A percentile compares a stretch with the other conserved stretches of the same genome.
Evolutionary conservation across 1,284 basidiomycete genomes (phyloP).

Genomic region (Meira nashicola): DNA sequence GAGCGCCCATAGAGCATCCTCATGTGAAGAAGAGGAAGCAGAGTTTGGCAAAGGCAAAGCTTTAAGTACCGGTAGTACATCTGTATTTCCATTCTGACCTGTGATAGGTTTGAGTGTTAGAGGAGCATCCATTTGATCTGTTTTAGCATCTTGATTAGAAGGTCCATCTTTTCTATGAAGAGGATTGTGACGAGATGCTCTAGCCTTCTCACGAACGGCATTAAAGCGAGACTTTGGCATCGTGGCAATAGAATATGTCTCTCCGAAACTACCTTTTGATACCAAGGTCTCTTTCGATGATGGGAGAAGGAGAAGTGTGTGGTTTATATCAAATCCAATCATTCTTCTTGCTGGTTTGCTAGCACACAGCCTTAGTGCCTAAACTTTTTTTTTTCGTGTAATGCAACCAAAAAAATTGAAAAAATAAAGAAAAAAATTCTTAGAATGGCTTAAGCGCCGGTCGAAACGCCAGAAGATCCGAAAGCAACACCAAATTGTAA

Average conservation of each 20-base stretch:
- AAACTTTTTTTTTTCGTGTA: too few relatives aligned
- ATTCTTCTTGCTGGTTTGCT: not conserved
- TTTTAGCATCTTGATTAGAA: constrained; percentile 18
- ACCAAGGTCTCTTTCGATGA: not conserved
- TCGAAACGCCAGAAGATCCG: too few relatives aligned
- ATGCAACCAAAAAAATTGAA: too few relatives aligned
- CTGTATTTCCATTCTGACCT: constrained; percentile 8
- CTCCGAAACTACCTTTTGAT: too few relatives aligned
- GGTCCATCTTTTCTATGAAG: constrained; percentile 19
- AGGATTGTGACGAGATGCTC: constrained; percentile 33
- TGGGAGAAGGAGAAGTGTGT: not conserved
- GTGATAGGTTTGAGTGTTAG: not conserved
- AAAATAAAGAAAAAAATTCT: too few relatives aligned
- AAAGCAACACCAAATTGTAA: too few relatives aligned
- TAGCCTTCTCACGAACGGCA: constrained; percentile 30
- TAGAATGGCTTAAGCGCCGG: too few relatives aligned
- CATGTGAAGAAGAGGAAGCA: constrained; percentile 15
- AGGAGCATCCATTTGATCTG: constrained; percentile 15
- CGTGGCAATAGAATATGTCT: constrained; percentile 4
- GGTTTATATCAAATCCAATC: not conserved
- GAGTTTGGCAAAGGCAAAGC: constrained; percentile 28
- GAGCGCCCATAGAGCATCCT: constrained; percentile 47
- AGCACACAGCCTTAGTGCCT: too few relatives aligned
- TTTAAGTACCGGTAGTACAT: constrained; percentile 36
- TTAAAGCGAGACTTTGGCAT: constrained; percentile 43